Conservation (phyloP, 2,329 filamentous ascomycete genomes). For the Fusarium decemcellulare region DNA sequence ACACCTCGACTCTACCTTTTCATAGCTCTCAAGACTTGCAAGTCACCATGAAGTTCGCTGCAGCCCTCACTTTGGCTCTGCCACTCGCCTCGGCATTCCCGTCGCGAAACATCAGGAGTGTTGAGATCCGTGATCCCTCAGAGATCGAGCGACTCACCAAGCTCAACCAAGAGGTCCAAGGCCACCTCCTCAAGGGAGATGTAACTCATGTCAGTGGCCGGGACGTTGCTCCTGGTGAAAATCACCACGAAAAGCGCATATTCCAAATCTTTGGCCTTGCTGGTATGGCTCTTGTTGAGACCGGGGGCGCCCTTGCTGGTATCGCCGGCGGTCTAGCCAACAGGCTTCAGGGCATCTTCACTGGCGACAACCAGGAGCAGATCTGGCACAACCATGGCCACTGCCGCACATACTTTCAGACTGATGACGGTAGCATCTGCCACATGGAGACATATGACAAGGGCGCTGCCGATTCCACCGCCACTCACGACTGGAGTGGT, state of each 20-base stretch:
- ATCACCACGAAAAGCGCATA: background rate
- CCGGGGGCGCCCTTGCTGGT: background rate
- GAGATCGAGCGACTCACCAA: background rate
- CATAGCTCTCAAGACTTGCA: background rate
- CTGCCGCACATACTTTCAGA: background rate
- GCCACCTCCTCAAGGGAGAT: background rate
- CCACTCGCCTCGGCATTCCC: background rate
- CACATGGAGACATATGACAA: background rate
- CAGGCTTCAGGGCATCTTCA: background rate
- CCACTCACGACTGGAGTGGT: background rate
- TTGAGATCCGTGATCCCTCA: background rate
- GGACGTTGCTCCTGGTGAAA: background rate
- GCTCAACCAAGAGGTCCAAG: background rate
- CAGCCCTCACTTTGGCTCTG: background rate
- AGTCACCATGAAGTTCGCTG: background rate
- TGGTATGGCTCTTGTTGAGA: background rate
- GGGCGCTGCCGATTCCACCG: background rate
- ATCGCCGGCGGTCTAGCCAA: background rate
- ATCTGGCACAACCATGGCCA: conserved; percentile 4
- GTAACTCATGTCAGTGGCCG: background rate
- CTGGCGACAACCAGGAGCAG: background rate
- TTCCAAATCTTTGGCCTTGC: background rate
- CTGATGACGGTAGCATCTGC: background rate
- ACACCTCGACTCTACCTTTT: background rate
- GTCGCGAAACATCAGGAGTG: background rate